Evolutionary conservation across 768 basidiomycete genomes (phyloP).

Genomic region (Tulasnella sp.): DNA sequence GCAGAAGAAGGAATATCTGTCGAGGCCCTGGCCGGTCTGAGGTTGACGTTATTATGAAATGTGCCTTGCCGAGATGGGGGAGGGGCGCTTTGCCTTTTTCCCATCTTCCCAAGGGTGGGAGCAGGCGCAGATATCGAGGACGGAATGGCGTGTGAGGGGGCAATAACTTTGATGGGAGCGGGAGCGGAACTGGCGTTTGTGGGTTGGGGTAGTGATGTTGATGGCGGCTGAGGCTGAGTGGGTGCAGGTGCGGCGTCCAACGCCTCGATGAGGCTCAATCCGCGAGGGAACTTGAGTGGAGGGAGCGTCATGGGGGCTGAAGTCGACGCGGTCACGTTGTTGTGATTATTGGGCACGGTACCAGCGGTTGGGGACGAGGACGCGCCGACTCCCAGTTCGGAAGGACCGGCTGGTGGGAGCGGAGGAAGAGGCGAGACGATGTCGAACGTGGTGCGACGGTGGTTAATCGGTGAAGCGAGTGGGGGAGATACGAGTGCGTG

Average conservation of each 20-base stretch:
- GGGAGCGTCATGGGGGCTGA: not conserved
- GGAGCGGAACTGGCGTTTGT: too few species aligned
- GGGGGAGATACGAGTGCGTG: not conserved
- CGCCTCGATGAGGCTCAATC: not conserved
- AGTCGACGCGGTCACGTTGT: not conserved
- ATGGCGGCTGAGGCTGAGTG: not conserved
- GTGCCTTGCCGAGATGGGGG: not conserved
- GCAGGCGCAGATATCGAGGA: not conserved
- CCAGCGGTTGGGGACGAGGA: not conserved
- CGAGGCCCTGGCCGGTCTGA: not conserved
- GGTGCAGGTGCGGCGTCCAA: not conserved
- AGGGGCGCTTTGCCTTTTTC: not conserved
- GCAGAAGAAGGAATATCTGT: not conserved
- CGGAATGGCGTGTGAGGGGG: not conserved
- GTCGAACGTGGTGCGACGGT: not conserved
- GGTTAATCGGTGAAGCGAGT: not conserved
- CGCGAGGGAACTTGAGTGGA: not conserved
- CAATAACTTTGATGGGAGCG: too few species aligned
- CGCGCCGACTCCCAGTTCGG: not conserved
- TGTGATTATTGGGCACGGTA: not conserved
- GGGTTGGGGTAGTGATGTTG: not conserved
- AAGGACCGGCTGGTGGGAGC: not conserved
- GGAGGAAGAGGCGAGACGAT: not conserved
- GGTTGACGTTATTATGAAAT: not conserved
- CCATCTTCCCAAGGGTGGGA: not conserved